phyloP scores from a whole-genome alignment of 2,329 filamentous ascomycete genomes.

The Orbilia ellipsospora region DNA sequence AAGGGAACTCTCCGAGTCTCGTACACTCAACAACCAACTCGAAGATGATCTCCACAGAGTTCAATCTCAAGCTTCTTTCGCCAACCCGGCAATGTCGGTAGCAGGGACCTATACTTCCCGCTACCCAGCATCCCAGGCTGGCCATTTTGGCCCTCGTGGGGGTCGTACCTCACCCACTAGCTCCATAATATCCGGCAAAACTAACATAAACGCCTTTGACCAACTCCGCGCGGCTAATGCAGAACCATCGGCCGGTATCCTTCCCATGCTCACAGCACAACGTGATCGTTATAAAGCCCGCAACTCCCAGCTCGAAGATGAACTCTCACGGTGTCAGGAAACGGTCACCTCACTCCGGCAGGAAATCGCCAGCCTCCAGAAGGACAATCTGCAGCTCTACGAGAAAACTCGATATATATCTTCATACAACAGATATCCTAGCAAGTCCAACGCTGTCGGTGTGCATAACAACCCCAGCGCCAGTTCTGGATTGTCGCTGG shows the following conservation, averaged over 20 bases:
- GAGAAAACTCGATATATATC: conserved; percentile 98
- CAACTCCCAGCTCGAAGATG: conserved; percentile 87
- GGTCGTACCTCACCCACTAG: conserved; percentile 87
- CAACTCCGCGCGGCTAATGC: conserved; percentile 51
- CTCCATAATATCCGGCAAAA: conserved; percentile 97
- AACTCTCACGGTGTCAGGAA: conserved; percentile 84
- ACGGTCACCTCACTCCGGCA: conserved; percentile 86
- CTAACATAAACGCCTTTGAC: conserved; percentile 69
- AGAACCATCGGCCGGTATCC: conserved; percentile 76
- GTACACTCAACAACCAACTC: conserved; percentile 84
- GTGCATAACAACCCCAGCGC: conserved; percentile 71
- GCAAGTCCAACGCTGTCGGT: conserved; percentile 75
- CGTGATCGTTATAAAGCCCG: conserved; percentile 98
- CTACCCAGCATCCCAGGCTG: conserved; percentile 73
- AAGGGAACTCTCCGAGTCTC: conserved; percentile 84
- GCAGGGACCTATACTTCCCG: conserved; percentile 89
- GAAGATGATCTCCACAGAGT: conserved; percentile 91
- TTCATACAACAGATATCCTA: conserved; percentile 80
- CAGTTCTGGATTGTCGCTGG: conserved; percentile 75
- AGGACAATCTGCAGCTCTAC: conserved; percentile 94
- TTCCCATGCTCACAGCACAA: conserved; percentile 98
- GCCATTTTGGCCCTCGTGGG: conserved; percentile 64
- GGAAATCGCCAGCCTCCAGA: conserved; percentile 90
- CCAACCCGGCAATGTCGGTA: conserved; percentile 81
- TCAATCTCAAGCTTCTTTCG: conserved; percentile 84